Evolutionary conservation across 306 rosid genomes (phyloP).

Genomic region (Lithocarpus polystachyus): DNA sequence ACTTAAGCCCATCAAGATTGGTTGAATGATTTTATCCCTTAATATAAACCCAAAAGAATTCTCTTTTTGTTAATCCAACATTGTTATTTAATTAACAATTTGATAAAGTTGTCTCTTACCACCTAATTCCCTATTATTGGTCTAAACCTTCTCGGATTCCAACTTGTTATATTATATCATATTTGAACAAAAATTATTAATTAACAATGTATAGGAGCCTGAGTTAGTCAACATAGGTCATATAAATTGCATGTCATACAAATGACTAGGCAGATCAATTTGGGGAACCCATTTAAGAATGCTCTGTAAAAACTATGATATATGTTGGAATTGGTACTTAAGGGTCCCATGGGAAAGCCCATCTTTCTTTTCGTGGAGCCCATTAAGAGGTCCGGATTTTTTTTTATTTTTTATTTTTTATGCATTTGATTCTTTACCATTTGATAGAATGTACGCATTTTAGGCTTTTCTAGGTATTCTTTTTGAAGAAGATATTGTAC

Average conservation of each 20-base stretch:
- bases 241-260: neutral
- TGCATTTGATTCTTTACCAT: slow-evolving; percentile 2
- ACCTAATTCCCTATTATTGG: slow-evolving; percentile 3
- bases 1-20: neutral
- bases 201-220: neutral
- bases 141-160: slow-evolving; percentile 7
- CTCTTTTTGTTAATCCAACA: too few relatives aligned
- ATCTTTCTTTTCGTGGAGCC: neutral
- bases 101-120: neutral
- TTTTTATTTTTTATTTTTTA: too few relatives aligned
- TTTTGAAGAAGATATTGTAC: neutral
- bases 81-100: neutral
- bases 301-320: neutral
- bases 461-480: neutral
- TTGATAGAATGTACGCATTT: neutral
- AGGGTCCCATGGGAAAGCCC: neutral
- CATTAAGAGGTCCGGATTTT: neutral
- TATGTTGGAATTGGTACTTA: neutral
- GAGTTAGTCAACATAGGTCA: neutral
- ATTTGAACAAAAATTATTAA: too few relatives aligned
- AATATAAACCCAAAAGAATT: too few relatives aligned
- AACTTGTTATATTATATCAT: neutral
- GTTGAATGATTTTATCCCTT: neutral
- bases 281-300: neutral
- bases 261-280: neutral